Percentiles rank a stretch among this genome's conserved stretches.
phyloP scores from a whole-genome alignment of 2,329 filamentous ascomycete species.

The Arthrobotrys iridis region DNA sequence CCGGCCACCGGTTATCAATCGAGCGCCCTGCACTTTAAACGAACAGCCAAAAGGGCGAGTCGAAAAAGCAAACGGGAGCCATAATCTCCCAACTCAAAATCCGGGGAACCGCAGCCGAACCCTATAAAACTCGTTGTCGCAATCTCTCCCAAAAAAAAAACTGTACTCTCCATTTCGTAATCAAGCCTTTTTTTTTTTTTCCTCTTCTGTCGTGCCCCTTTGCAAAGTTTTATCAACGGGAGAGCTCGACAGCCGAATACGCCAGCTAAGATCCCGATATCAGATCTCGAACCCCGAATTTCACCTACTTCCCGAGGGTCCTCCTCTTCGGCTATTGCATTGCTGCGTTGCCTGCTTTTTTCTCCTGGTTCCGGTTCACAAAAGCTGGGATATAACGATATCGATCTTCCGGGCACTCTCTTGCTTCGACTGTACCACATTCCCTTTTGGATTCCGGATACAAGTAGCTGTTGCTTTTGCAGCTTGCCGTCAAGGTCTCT shows the following conservation, averaged over 20 bases:
- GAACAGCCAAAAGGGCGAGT: constrained; percentile 40
- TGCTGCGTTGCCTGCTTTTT: constrained; percentile 19
- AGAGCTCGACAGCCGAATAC: background rate
- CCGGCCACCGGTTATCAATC: constrained; percentile 34
- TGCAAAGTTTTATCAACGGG: background rate
- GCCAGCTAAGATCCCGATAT: background rate
- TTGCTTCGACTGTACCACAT: constrained; percentile 10
- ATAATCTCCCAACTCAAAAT: constrained; percentile 49
- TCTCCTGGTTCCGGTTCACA: background rate
- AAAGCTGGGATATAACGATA: constrained; percentile 30
- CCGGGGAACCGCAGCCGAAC: constrained; percentile 52
- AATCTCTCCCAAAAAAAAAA: constrained; percentile 27
- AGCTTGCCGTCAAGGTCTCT: background rate
- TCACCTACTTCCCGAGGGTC: background rate
- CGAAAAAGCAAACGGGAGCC: constrained; percentile 46
- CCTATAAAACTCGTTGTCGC: constrained; percentile 41
- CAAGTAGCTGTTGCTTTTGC: background rate
- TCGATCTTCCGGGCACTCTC: constrained; percentile 6
- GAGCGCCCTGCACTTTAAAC: constrained; percentile 30
- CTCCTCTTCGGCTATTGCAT: constrained; percentile 18
- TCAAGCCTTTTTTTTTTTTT: constrained; percentile 18
- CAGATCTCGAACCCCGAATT: background rate
- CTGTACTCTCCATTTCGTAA: constrained; percentile 1
- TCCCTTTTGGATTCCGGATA: constrained; percentile 25
- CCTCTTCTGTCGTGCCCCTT: constrained; percentile 7